Percentiles rank a stretch among this genome's conserved stretches.
Conservation (phyloP, 768 basidiomycete genomes). For the Kwoniella mangroviensis region DNA sequence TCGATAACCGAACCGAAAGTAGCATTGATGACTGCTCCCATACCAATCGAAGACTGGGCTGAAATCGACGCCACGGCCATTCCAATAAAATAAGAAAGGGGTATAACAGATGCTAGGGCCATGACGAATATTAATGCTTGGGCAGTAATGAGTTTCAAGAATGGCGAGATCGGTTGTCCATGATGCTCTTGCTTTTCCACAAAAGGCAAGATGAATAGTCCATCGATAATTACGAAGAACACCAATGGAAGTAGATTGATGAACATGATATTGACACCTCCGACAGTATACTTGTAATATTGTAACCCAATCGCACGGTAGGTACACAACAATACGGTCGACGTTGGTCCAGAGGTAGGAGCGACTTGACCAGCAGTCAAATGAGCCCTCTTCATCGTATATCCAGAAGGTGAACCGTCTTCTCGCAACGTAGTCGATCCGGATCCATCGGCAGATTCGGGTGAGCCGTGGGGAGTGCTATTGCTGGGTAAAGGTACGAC, state of each 20-base stretch:
- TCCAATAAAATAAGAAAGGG: slow-evolving; percentile 97
- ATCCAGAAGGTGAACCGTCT: slow-evolving; percentile 59
- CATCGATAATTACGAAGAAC: slow-evolving; percentile 95
- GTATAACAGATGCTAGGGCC: slow-evolving; percentile 87
- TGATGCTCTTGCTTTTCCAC: slow-evolving; percentile 67
- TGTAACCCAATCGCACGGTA: slow-evolving; percentile 86
- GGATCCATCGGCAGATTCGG: slow-evolving; percentile 23
- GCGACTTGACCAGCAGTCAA: slow-evolving; percentile 86
- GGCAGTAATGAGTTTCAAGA: slow-evolving; percentile 73
- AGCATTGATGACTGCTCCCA: slow-evolving; percentile 99
- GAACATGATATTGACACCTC: slow-evolving; percentile 97
- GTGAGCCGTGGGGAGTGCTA: slow-evolving; percentile 30
- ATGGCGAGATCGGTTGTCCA: slow-evolving; percentile 66
- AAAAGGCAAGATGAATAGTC: slow-evolving; percentile 74
- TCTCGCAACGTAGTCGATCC: slow-evolving; percentile 33
- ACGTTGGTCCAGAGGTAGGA: slow-evolving; percentile 72
- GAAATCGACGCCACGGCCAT: slow-evolving; percentile 99
- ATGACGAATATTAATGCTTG: slow-evolving; percentile 80
- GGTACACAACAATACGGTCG: slow-evolving; percentile 90
- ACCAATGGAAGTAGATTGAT: slow-evolving; percentile 92
- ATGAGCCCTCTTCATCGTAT: slow-evolving; percentile 71
- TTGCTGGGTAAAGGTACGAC: slow-evolving; percentile 60
- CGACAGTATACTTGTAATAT: slow-evolving; percentile 99
- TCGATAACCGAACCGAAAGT: slow-evolving; percentile 99
- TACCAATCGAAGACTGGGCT: slow-evolving; percentile 97